Conservation (phyloP, 1,284 basidiomycete species). For the Ganoderma multipileum region DNA sequence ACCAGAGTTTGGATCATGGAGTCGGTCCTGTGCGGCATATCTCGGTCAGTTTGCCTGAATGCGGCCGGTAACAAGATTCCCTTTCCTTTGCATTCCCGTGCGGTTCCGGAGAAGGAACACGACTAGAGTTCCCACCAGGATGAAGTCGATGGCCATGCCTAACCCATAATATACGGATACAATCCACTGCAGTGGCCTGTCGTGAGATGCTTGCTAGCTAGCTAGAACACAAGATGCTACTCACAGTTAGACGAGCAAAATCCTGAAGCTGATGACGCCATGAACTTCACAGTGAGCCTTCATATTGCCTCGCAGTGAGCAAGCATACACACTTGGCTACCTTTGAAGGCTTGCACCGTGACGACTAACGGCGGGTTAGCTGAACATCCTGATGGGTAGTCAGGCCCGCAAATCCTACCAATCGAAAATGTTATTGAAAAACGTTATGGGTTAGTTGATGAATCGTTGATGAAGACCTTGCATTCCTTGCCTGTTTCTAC, state of each 20-base stretch:
- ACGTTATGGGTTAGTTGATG: too few relatives aligned
- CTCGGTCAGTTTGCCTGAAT: background rate
- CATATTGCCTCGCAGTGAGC: background rate
- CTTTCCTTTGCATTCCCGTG: background rate
- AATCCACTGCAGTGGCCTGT: background rate
- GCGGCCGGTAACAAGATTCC: background rate
- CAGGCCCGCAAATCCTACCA: too few relatives aligned
- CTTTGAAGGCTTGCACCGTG: background rate
- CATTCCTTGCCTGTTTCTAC: too few relatives aligned
- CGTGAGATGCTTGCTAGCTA: background rate
- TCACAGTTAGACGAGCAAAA: background rate
- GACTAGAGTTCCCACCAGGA: background rate
- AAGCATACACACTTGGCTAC: background rate
- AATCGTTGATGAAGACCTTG: too few relatives aligned
- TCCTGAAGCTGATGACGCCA: background rate
- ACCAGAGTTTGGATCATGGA: constrained; percentile 1
- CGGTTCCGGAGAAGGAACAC: background rate
- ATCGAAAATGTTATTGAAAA: too few relatives aligned
- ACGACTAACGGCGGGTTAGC: too few relatives aligned
- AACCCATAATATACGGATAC: background rate
- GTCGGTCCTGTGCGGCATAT: background rate
- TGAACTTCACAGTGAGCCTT: background rate
- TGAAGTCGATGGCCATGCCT: background rate
- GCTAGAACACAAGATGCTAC: background rate
- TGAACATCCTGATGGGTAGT: too few relatives aligned